Evolutionary conservation across 2,329 filamentous ascomycete species (phyloP).

Genomic region (Neurospora crassa): DNA sequence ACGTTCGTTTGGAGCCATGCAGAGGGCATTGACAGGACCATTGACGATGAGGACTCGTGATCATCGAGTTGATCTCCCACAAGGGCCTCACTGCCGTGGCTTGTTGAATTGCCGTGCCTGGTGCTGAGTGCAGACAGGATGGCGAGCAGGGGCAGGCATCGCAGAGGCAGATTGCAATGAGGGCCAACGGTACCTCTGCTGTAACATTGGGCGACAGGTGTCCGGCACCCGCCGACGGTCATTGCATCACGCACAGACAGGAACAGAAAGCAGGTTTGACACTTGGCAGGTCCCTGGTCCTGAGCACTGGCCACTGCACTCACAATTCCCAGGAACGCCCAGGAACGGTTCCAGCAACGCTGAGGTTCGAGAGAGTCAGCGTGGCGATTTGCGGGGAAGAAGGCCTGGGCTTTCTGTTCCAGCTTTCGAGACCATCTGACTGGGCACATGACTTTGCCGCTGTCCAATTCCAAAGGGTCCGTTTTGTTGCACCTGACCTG

Average conservation of each 20-base stretch:
- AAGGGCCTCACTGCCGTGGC: slow-evolving; percentile 5
- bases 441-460: slow-evolving; percentile 16
- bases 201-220: slow-evolving; percentile 5
- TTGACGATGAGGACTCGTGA: slow-evolving; percentile 11
- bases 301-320: slow-evolving; percentile 3
- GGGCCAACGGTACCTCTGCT: neutral
- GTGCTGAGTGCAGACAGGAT: neutral
- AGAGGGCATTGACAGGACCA: neutral
- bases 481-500: slow-evolving; percentile 8
- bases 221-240: neutral
- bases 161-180: slow-evolving; percentile 7
- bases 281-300: slow-evolving; percentile 1
- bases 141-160: neutral
- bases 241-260: slow-evolving; percentile 3
- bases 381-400: slow-evolving; percentile 21
- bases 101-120: neutral
- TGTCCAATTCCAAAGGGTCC: neutral
- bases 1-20: neutral
- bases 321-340: slow-evolving; percentile 5
- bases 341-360: neutral
- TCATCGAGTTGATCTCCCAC: slow-evolving; percentile 12
- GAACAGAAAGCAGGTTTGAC: neutral
- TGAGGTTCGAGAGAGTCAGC: slow-evolving; percentile 4
- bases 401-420: slow-evolving; percentile 12
- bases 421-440: slow-evolving; percentile 1